phyloP scores from a whole-genome alignment of 805 yeast genomes.

The Starmerella apis region DNA sequence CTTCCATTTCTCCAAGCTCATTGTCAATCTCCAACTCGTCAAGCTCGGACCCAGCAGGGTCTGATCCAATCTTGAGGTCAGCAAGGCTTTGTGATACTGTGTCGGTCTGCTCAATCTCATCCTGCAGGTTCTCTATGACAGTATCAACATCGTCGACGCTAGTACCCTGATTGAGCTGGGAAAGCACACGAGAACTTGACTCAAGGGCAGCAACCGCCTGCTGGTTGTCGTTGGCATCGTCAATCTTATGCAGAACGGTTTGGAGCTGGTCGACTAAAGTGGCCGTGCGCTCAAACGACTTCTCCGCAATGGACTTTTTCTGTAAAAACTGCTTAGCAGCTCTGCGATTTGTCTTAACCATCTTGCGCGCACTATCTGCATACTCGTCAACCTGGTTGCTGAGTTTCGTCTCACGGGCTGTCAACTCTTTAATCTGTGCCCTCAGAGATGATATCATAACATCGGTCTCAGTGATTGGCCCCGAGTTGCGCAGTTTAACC shows the following conservation, averaged over 20 bases:
- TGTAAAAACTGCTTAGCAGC: conserved; percentile 17
- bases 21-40: conserved; percentile 34
- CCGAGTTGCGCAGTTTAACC: conserved; percentile 20
- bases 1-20: conserved; percentile 34
- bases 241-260: conserved; percentile 35
- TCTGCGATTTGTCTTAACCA: conserved; percentile 15
- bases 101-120: conserved; percentile 33
- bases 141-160: conserved; percentile 36
- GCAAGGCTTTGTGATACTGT: conserved; percentile 34
- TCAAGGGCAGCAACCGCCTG: conserved; percentile 34
- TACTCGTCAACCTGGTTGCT: conserved; percentile 20
- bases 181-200: conserved; percentile 33
- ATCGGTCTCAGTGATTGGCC: conserved; percentile 15
- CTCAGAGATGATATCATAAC: conserved; percentile 15
- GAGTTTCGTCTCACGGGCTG: conserved; percentile 23
- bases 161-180: conserved; percentile 34
- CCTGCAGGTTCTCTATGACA: conserved; percentile 37
- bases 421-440: conserved; percentile 18
- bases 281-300: conserved; percentile 14
- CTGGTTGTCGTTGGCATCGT: conserved; percentile 37
- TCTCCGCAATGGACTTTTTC: conserved; percentile 25
- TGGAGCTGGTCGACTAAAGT: conserved; percentile 34
- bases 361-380: conserved; percentile 23
- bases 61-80: conserved; percentile 27
- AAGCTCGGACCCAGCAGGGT: conserved; percentile 16